phyloP scores from a whole-genome alignment of 2,329 filamentous ascomycete species.

The Epichloe festucae region DNA sequence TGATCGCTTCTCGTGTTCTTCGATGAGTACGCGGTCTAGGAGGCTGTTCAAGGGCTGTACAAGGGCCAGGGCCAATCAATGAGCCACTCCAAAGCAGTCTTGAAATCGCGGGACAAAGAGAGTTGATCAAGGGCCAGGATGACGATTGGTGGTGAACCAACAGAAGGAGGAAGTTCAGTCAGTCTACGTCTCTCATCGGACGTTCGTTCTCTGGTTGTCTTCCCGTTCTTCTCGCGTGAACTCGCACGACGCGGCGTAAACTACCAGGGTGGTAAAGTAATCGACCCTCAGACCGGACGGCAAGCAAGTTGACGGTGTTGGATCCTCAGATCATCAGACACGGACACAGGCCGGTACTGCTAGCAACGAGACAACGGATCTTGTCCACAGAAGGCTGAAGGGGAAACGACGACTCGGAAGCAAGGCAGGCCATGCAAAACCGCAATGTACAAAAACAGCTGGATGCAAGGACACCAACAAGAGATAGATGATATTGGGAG shows the following conservation, averaged over 20 bases:
- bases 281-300: background rate
- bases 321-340: background rate
- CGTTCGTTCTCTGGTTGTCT: background rate
- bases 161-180: background rate
- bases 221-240: slow-evolving; percentile 5
- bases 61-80: background rate
- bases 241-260: slow-evolving; percentile 3
- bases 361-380: background rate
- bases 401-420: background rate
- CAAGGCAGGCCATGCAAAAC: background rate
- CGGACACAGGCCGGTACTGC: background rate
- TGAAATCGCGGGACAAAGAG: background rate
- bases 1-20: background rate
- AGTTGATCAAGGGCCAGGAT: background rate
- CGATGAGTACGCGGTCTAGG: background rate
- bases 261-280: slow-evolving; percentile 5
- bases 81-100: background rate
- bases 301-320: background rate
- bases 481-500: background rate
- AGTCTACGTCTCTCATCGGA: slow-evolving; percentile 5
- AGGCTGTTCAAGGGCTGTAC: background rate
- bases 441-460: background rate
- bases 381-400: background rate
- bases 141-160: background rate
- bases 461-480: background rate